Base-by-base conservation (phyloP, 2,329 filamentous ascomycete genomes). In the Aureobasidium sp. region DNA sequence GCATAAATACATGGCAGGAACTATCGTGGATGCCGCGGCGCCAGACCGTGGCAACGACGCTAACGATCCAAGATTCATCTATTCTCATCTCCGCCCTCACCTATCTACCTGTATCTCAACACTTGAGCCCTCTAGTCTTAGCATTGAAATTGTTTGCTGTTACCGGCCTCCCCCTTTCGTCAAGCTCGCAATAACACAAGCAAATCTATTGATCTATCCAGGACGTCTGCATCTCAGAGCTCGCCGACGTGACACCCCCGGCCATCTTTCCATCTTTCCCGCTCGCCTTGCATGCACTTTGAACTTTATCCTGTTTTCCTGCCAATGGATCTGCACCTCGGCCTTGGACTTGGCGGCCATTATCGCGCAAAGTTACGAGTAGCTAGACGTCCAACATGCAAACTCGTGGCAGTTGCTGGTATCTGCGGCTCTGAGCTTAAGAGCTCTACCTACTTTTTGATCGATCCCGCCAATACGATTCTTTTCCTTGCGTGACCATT, bases 81-180 rank as follows among this genome's bases (percentile, higher is more conserved):
- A 48, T 58, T 58, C 54, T 58, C 54, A 58, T 58, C 54, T 58
- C 54, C 54, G 29, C 42, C 19, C 54, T 58, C 54, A 48, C 37
- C 54, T 47, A 48, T 19, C 22, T 56, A 56, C 52, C 52, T 35
- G 53, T 24, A n/a, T 33, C 35, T 48, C 15, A 22, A 17, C 47
- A 37, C 35, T 19, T 39, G 33, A 27, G 14, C 27, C 29, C 15
- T 37, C 31, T 58, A 58, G 33, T 39, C 17, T 27, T 42, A 12
- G 7, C n/a, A 4, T 29, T 58, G 40, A 47, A 58, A 48, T 47
- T 58, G 58, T 37, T n/a, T 42, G 58, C 58, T 44, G 45, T 35
- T 24, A 50, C 48, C 58, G 48, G 45, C 35, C n/a, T 33, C 37
- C 39, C 24, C 58, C 45, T 50, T 33, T 35, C 14, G 19, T 39